Evolutionary conservation across 768 basidiomycete genomes (phyloP), one percentile per base, ranked within the genome.

Genomic region (Asterophora lycoperdoides): DNA sequence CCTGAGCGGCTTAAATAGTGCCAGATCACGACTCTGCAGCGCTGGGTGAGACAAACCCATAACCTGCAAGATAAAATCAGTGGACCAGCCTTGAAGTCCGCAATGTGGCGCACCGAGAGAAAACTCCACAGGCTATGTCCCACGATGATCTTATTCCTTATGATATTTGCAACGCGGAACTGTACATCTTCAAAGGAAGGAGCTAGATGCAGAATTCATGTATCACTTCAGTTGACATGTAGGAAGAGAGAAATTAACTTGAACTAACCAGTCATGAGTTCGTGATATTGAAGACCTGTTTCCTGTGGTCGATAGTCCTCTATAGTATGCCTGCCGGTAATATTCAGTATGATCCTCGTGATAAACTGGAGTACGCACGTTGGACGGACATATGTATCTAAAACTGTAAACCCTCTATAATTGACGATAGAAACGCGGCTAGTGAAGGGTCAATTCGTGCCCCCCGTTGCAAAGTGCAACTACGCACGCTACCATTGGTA

Each of bases 401-500:
- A 60, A 18, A 80, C 46, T 8, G 68, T 55, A 23, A 63, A 50
- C 14, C 79, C 78, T 53, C 68, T 63, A 53, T 76, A 78, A 60
- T 81, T 76, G 15, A 69, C 66, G 29, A 80, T 52, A 10, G 77
- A 76, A 14, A 81, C 75, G 32, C 78, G 76, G 4, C 80, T 80
- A 48, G 19, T 44, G 28, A 51, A 15, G 29, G 15, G 29, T 41
- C 28, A 52, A 23, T 32, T 44, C 34, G 35, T 41, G 23, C 49
- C 23, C 17, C 29, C 26, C 23, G 46, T 26, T 14, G 20, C 35
- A 41, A 39, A 11, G 34, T 38, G 28, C 23, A 8, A 14, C 11
- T n/a, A 71, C 77, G 56, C 52, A 77, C 79, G 77, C 78, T 44
- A 78, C 69, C 74, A 79, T 79, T 20, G 78, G 74, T 52, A 75